These are phyloP conservation scores for Quercus mongolica DNA, from an alignment of 306 rosid species.

Conservation along the genomic window DNA sequence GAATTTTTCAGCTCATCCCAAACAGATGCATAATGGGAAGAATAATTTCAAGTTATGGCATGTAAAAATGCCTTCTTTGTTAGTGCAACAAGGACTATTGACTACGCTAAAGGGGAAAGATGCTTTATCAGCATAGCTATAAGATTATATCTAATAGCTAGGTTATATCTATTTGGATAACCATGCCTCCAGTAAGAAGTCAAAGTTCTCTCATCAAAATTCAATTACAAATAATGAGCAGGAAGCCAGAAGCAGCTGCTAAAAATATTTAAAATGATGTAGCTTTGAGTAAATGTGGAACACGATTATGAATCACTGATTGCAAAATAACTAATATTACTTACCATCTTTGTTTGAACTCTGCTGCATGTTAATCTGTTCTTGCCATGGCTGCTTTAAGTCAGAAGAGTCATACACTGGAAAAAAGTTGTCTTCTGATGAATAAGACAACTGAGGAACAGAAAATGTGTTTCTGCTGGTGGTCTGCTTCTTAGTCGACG, in stretches of 20 bases:
- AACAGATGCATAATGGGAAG: too few relatives aligned
- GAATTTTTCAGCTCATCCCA: too few relatives aligned
- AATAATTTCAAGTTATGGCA: too few relatives aligned
- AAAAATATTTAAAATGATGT: background rate
- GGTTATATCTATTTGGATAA: background rate
- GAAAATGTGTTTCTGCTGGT: constrained; percentile 59
- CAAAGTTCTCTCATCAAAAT: background rate
- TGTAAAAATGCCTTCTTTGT: too few relatives aligned
- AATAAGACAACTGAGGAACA: constrained; percentile 68
- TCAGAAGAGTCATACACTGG: constrained; percentile 44
- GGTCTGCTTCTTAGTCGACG: constrained; percentile 62
- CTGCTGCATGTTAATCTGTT: constrained; percentile 45
- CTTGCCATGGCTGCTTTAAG: constrained; percentile 45
- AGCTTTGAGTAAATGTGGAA: background rate
- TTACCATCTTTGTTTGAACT: constrained; percentile 54
- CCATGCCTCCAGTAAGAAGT: background rate
- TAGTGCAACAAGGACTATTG: too few relatives aligned
- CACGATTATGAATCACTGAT: background rate
- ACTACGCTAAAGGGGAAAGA: too few relatives aligned
- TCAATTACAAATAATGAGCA: too few relatives aligned
- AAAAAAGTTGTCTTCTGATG: constrained; percentile 29
- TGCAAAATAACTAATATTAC: background rate
- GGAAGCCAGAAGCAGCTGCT: background rate
- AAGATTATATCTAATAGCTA: background rate
- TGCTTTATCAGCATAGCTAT: too few relatives aligned